Conservation (phyloP, 306 rosid species). For the Malus asiatica region DNA sequence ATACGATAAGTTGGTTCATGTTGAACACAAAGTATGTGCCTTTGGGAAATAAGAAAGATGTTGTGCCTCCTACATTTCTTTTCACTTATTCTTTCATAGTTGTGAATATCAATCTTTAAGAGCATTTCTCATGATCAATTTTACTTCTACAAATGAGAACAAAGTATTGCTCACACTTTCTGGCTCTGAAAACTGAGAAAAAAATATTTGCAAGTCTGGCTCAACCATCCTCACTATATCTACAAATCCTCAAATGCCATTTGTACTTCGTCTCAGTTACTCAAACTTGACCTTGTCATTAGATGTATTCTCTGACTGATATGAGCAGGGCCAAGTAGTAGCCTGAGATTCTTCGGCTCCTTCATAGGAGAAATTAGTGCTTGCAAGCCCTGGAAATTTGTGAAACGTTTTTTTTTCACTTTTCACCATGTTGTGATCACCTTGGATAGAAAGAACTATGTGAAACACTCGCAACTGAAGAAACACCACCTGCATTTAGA, state of each 20-base stretch:
- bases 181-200: not conserved
- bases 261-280: not conserved
- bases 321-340: not conserved
- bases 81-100: not conserved
- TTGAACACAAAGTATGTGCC: not conserved
- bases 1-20: slow-evolving; percentile 27
- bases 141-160: not conserved
- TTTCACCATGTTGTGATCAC: slow-evolving; percentile 18
- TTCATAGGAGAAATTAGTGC: not conserved
- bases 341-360: not conserved
- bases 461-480: slow-evolving; percentile 59
- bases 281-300: not conserved
- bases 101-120: not conserved
- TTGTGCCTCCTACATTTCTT: not conserved
- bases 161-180: not conserved
- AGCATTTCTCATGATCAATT: not conserved
- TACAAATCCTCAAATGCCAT: slow-evolving; percentile 1
- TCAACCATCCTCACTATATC: not conserved
- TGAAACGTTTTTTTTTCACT: not conserved
- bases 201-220: not conserved
- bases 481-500: slow-evolving; percentile 22
- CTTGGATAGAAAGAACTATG: slow-evolving; percentile 71
- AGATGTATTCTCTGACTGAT: not conserved
- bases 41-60: not conserved
- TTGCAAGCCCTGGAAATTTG: not conserved